Base-by-base conservation (phyloP, 306 rosid species). In the Vigna angularis region DNA sequence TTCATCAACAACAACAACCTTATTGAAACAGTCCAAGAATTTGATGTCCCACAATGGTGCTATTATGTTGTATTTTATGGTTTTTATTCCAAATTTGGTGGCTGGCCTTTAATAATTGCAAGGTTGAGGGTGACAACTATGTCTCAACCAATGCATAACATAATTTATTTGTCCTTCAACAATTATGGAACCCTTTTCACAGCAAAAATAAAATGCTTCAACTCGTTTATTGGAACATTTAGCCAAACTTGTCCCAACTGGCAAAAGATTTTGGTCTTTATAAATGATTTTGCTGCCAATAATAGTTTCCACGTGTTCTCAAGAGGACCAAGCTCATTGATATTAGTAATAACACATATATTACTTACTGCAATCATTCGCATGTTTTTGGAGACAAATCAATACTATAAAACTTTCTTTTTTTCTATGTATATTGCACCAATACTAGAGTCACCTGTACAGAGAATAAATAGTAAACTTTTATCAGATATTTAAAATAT, bases 21-120 rank as follows among this genome's bases (percentile, higher is more conserved):
- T 59, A 24, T 50, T 81, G 50, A 56, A 17, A 42, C 42, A 20
- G 20, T 73, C 30, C 66, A 45, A 59, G 56, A 38, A 66, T 38
- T 24, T 64, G 66, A 0, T 73, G 51, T 13, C 74, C 83, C 79
- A 78, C 76, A 62, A 32, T 13, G 6, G 10, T 72, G 77, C 44
- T 42, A 42, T 1, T 40, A 2, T 8, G 3, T 8, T 40, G 3
- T 68, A 61, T 61, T 76, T 77, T 22, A 76, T 84, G 74, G n/a
- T 36, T 71, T 71, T 70, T 83, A 82, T 81, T 81, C 82, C 74
- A 71, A 59, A 32, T 73, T 42, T 73, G 87, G 73, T 77, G 74
- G 53, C 66, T 56, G 49, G 15, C 32, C 42, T 55, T 79, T 68
- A 63, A 73, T 22, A 49, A 73, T 86, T 84, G 69, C 30, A 11